Conservation (phyloP, 2,329 filamentous ascomycete genomes). For the Madurella fahalii region DNA sequence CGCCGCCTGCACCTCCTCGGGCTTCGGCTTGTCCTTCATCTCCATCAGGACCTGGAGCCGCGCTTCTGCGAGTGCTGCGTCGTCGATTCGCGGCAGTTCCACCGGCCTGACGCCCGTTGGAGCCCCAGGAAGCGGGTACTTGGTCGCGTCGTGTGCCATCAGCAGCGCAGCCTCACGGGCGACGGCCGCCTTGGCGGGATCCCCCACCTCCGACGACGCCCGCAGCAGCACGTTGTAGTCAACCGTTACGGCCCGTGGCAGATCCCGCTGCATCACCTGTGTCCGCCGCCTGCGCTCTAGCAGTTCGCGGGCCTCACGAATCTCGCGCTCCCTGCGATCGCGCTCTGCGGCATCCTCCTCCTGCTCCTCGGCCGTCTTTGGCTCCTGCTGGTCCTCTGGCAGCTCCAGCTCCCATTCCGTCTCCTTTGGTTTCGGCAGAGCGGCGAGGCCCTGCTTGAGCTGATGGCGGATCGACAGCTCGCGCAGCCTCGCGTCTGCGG, state of each 20-base stretch:
- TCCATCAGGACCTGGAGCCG: slow-evolving; percentile 73
- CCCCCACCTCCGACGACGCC: slow-evolving; percentile 54
- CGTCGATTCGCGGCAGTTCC: slow-evolving; percentile 61
- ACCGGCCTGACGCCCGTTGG: slow-evolving; percentile 56
- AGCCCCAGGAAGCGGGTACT: slow-evolving; percentile 65
- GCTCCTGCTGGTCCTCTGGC: slow-evolving; percentile 73
- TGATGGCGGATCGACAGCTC: slow-evolving; percentile 66
- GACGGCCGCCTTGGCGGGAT: slow-evolving; percentile 66
- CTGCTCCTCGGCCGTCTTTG: slow-evolving; percentile 44
- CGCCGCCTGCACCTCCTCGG: slow-evolving; percentile 48
- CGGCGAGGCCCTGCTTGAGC: slow-evolving; percentile 69
- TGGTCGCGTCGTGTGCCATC: slow-evolving; percentile 75
- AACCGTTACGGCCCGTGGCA: slow-evolving; percentile 72
- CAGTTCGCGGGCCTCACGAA: slow-evolving; percentile 62
- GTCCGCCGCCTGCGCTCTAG: slow-evolving; percentile 79
- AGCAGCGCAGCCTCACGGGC: slow-evolving; percentile 73
- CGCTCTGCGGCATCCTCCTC: slow-evolving; percentile 65
- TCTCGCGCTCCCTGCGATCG: slow-evolving; percentile 72
- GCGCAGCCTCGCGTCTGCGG: slow-evolving; percentile 67
- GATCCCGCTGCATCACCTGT: slow-evolving; percentile 80
- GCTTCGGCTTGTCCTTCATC: slow-evolving; percentile 46
- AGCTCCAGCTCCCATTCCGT: slow-evolving; percentile 91
- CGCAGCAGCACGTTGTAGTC: slow-evolving; percentile 67
- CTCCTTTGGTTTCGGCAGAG: slow-evolving; percentile 87
- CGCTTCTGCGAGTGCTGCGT: slow-evolving; percentile 69